These are phyloP conservation scores for Bathelium albidoporum DNA, from an alignment of 495 filamentous ascomycete species.

Conservation along the genomic window DNA sequence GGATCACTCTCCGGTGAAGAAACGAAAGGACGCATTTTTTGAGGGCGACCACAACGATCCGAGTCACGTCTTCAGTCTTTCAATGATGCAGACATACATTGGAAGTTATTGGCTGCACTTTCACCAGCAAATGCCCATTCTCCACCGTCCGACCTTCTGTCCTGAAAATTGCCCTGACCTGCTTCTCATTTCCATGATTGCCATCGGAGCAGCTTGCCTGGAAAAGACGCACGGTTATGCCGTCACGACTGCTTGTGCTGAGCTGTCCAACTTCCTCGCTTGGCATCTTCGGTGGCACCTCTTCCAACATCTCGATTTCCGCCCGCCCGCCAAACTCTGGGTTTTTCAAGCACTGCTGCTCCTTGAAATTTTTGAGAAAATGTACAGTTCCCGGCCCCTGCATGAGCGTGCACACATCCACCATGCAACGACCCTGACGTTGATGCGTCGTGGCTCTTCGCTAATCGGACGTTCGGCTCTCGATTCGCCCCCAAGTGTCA, in stretches of 20 bases:
- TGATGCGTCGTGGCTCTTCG: slow-evolving; percentile 89
- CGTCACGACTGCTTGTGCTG: slow-evolving; percentile 59
- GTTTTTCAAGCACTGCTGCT: slow-evolving; percentile 86
- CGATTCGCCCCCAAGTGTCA: slow-evolving; percentile 75
- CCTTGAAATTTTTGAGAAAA: slow-evolving; percentile 92
- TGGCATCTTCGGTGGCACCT: slow-evolving; percentile 90
- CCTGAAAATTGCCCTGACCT: slow-evolving; percentile 76
- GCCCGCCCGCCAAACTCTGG: slow-evolving; percentile 96
- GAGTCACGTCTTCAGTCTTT: slow-evolving; percentile 69
- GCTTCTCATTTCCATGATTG: slow-evolving; percentile 85
- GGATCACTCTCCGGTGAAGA: slow-evolving; percentile 59
- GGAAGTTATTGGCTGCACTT: slow-evolving; percentile 91
- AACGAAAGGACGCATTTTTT: slow-evolving; percentile 66
- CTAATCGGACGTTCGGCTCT: slow-evolving; percentile 80
- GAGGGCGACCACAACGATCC: slow-evolving; percentile 66
- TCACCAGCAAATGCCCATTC: slow-evolving; percentile 85
- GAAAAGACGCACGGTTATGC: slow-evolving; percentile 68
- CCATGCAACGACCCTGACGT: slow-evolving; percentile 86
- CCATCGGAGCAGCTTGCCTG: slow-evolving; percentile 81
- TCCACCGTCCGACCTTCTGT: slow-evolving; percentile 89
- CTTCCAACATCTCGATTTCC: slow-evolving; percentile 81
- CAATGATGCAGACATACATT: slow-evolving; percentile 94
- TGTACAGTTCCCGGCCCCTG: slow-evolving; percentile 80
- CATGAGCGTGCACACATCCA: slow-evolving; percentile 97
- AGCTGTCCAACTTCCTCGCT: slow-evolving; percentile 76